Evolutionary conservation across 306 rosid genomes (phyloP), one percentile per base, ranked within the genome.

Genomic region (Vigna hirtella): DNA sequence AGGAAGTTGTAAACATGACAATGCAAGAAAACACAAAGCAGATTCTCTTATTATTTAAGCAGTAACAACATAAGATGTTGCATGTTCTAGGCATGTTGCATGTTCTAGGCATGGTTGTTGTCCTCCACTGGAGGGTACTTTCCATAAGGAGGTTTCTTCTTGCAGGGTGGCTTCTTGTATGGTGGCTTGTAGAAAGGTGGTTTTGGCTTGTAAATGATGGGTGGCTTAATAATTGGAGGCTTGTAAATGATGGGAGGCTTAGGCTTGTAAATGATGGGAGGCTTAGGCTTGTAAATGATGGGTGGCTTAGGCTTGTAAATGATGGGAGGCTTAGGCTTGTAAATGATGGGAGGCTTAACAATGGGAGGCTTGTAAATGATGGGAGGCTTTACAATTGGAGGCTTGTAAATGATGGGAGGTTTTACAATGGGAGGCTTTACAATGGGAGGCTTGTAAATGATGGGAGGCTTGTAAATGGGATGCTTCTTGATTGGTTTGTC

Each of bases 131-230:
- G 71, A 65, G 71, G 71, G 51, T 65, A 11, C 71, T 65, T 40
- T 2, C 71, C 71, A 65, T 65, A 40, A 11, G 72, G 72, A 22
- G 72, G 72, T 12, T 66, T 66, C 58, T 48, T 48, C 42, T 68
- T 68, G 13, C 22, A 67, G 0, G 72, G 56, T 22, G 73, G 56
- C 0, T 45, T 67, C 0, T 38, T 26, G 24, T 69, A 66, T 43
- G 55, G 55, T 66, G 51, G 70, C 40, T 67, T 67, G 12, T 66
- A 43, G 2, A 11, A 2, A 0, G 72, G 72, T 26, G 28, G 28
- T 6, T 67, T 67, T 0, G 26, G 74, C 64, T 65, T 65, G 3
- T 65, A 40, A 3, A 26, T 26, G 3, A 30, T 7, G 0, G 20
- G 67, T 0, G 5, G 53, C 7, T 63, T 63, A 34, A 6, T 18